These are phyloP conservation scores for Allantophomopsis lycopodina DNA, from an alignment of 2,329 filamentous ascomycete species.

Conservation along the genomic window DNA sequence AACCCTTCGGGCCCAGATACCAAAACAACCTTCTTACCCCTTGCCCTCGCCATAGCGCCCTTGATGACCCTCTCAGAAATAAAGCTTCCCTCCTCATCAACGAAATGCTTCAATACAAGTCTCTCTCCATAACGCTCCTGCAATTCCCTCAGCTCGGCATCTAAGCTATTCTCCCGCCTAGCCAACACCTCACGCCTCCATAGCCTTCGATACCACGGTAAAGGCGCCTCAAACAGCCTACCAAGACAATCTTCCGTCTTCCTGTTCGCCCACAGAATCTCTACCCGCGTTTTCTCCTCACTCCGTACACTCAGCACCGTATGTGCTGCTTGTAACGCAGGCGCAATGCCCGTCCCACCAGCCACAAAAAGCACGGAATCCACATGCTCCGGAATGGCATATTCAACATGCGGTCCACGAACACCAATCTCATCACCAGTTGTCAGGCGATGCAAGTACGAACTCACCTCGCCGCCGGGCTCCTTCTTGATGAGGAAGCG, in stretches of 20 bases:
- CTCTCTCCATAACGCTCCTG: conserved; percentile 40
- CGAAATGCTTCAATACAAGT: conserved; percentile 58
- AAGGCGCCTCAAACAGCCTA: conserved; percentile 21
- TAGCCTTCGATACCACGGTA: too few species aligned
- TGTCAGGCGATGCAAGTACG: conserved; percentile 56
- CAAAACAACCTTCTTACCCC: conserved; percentile 54
- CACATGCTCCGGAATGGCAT: conserved; percentile 38
- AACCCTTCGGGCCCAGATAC: conserved; percentile 90
- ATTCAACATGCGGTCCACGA: conserved; percentile 66
- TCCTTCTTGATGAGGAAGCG: conserved; percentile 71
- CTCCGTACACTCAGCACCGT: conserved; percentile 31
- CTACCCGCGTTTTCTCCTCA: conserved; percentile 28
- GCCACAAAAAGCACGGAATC: conserved; percentile 62
- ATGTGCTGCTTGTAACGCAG: conserved; percentile 68
- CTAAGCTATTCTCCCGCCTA: too few species aligned
- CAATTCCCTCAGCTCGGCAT: conserved; percentile 40
- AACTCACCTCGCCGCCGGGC: conserved; percentile 71
- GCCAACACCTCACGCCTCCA: too few species aligned
- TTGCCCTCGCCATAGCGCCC: conserved; percentile 16
- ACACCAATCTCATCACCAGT: conserved; percentile 56
- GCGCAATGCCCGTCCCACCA: conserved; percentile 84
- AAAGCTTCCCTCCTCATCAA: conserved; percentile 64
- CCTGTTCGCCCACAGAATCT: conserved; percentile 75
- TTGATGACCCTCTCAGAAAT: conserved; percentile 42
- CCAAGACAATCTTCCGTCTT: conserved; percentile 50